Evolutionary conservation across 352 stramenopile species (phyloP).

Genomic region (Phytophthora quininea): DNA sequence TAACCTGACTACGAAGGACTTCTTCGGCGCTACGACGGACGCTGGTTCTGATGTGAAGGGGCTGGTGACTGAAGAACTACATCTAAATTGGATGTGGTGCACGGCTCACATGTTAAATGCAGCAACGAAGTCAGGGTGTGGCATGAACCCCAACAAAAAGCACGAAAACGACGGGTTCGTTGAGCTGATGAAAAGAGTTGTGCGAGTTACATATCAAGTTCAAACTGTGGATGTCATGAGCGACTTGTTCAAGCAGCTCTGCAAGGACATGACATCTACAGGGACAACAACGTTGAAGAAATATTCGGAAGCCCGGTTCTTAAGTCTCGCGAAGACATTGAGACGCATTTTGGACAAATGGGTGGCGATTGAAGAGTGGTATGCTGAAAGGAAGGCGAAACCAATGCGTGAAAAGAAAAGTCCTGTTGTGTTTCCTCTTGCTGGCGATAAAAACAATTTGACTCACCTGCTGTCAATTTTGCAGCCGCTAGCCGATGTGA

Average conservation of each 20-base stretch:
- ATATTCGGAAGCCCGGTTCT: constrained; percentile 1
- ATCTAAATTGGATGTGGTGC: not conserved
- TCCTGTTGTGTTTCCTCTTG: constrained; percentile 4
- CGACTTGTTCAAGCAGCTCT: constrained; percentile 10
- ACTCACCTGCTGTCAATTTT: constrained; percentile 11
- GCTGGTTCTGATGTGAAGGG: not conserved
- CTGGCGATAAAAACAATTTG: not conserved
- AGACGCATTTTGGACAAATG: constrained; percentile 12
- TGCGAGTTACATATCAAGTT: constrained; percentile 7
- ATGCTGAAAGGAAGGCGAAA: not conserved
- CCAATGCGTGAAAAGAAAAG: not conserved
- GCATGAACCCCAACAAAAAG: not conserved
- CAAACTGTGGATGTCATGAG: constrained; percentile 6
- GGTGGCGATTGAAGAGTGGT: constrained; percentile 5
- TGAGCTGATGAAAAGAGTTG: not conserved
- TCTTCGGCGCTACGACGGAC: not conserved
- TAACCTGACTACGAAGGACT: not conserved
- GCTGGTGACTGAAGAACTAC: not conserved
- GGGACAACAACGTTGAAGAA: not conserved
- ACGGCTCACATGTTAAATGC: constrained; percentile 5
- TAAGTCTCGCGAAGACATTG: constrained; percentile 1
- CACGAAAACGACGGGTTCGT: not conserved
- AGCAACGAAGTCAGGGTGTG: not conserved
- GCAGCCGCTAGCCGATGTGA: constrained; percentile 6
- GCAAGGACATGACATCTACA: not conserved